Evolutionary conservation across 768 basidiomycete species (phyloP).

Genomic region (Piloderma croceum): DNA sequence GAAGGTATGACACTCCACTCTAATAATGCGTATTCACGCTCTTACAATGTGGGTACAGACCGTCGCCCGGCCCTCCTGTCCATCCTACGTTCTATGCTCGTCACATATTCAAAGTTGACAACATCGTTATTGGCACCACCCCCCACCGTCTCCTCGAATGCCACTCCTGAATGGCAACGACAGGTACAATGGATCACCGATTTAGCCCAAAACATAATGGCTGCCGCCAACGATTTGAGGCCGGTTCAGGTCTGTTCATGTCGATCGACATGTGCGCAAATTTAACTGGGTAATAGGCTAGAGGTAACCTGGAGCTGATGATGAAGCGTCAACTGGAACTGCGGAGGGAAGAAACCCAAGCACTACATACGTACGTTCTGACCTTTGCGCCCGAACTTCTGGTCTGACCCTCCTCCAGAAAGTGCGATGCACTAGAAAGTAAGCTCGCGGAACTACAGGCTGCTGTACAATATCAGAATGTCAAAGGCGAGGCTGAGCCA

Average conservation of each 20-base stretch:
- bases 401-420: conserved; percentile 33
- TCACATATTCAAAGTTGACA: conserved; percentile 73
- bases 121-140: conserved; percentile 64
- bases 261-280: not conserved
- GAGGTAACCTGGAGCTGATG: conserved; percentile 76
- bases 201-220: conserved; percentile 83
- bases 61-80: conserved; percentile 69
- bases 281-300: conserved; percentile 44
- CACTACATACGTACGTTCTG: conserved; percentile 58
- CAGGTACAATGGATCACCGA: conserved; percentile 78
- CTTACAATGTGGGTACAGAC: conserved; percentile 38
- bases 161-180: conserved; percentile 59
- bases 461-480: conserved; percentile 28
- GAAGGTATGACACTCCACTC: conserved; percentile 41
- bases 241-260: conserved; percentile 67
- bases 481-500: too few relatives aligned
- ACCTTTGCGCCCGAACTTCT: not conserved
- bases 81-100: conserved; percentile 70
- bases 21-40: not conserved
- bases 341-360: conserved; percentile 63
- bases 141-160: conserved; percentile 37
- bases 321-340: conserved; percentile 75
- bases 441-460: conserved; percentile 54
- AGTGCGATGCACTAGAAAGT: conserved; percentile 65
- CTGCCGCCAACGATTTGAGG: conserved; percentile 82